These are phyloP conservation scores for Sergeia podlipaevii DNA, from an alignment of 208 protist species.

Conservation along the genomic window DNA sequence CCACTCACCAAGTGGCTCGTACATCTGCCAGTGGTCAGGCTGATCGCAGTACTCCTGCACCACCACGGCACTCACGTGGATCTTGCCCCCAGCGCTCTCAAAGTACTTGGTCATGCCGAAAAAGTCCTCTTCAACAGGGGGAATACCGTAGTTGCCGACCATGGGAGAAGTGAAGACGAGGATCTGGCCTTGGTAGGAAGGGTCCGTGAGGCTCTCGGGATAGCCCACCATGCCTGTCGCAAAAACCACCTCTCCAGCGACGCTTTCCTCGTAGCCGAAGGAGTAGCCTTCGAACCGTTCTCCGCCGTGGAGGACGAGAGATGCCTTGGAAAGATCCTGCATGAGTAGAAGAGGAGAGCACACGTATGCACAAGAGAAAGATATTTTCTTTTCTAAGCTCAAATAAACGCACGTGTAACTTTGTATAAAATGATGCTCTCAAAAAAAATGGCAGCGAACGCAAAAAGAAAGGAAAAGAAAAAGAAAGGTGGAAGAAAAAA, in stretches of 20 bases:
- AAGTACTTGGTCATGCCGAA: conserved; percentile 95
- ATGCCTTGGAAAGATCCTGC: conserved; percentile 41
- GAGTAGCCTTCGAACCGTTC: conserved; percentile 90
- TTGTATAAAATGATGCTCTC: conserved; percentile 6
- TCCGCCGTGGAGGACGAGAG: conserved; percentile 94
- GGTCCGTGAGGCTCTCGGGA: conserved; percentile 95
- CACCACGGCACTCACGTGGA: conserved; percentile 90
- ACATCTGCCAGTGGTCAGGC: conserved; percentile 95
- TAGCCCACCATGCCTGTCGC: conserved; percentile 95
- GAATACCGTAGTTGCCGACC: conserved; percentile 98
- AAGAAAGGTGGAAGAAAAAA: background rate
- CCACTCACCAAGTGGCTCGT: conserved; percentile 83
- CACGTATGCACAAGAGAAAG: background rate
- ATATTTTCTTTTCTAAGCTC: conserved; percentile 7
- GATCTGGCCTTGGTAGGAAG: conserved; percentile 98
- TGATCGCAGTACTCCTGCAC: conserved; percentile 94
- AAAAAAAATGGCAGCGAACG: conserved; percentile 1
- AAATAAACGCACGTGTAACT: conserved; percentile 1
- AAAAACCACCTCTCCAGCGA: conserved; percentile 92
- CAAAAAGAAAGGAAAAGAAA: conserved; percentile 12
- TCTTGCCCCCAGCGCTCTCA: conserved; percentile 90
- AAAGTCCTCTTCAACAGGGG: conserved; percentile 82
- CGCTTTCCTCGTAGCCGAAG: conserved; percentile 94
- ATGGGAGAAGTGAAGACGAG: conserved; percentile 97
- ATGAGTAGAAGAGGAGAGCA: conserved; percentile 7